These are phyloP conservation scores for Phytophthora aleatoria DNA, from an alignment of 352 stramenopile species.

Conservation along the genomic window DNA sequence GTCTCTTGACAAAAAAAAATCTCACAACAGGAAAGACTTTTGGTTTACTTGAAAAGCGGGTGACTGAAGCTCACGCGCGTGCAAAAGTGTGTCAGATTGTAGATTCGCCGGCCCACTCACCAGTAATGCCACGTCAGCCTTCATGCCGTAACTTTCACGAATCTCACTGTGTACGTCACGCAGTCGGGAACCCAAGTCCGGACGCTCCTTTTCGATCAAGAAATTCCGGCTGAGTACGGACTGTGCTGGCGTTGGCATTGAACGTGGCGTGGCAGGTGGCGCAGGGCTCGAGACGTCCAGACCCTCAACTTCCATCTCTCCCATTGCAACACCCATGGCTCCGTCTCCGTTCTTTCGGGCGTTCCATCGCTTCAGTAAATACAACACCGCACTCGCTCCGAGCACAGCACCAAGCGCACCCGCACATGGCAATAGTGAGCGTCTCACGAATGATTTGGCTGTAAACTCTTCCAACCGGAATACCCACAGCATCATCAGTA, in stretches of 20 bases:
- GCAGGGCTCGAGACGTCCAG: conserved; percentile 40
- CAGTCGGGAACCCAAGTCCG: conserved; percentile 41
- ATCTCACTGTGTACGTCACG: conserved; percentile 50
- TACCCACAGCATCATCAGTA: conserved; percentile 40
- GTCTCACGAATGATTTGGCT: conserved; percentile 45
- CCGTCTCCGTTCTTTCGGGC: conserved; percentile 19
- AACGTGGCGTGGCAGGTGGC: conserved; percentile 43
- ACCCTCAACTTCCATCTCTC: conserved; percentile 44
- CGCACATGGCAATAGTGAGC: conserved; percentile 37
- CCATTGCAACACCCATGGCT: conserved; percentile 35
- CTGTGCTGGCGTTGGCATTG: conserved; percentile 32
- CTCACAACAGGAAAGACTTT: conserved; percentile 56
- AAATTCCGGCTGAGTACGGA: conserved; percentile 42
- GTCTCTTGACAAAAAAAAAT: too few relatives aligned
- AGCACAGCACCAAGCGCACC: conserved; percentile 33
- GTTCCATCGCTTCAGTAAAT: conserved; percentile 11
- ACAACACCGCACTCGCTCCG: conserved; percentile 33
- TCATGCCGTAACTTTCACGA: conserved; percentile 51
- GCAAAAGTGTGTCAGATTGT: conserved; percentile 36
- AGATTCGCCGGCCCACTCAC: conserved; percentile 51
- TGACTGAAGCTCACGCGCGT: conserved; percentile 36
- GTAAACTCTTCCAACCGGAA: conserved; percentile 28
- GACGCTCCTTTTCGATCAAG: conserved; percentile 42
- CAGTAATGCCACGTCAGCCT: conserved; percentile 45
- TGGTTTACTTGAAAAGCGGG: conserved; percentile 46